These are phyloP conservation scores for Pelargonium nanum DNA, from an alignment of 345 rosid genomes.

Conservation along the genomic window DNA sequence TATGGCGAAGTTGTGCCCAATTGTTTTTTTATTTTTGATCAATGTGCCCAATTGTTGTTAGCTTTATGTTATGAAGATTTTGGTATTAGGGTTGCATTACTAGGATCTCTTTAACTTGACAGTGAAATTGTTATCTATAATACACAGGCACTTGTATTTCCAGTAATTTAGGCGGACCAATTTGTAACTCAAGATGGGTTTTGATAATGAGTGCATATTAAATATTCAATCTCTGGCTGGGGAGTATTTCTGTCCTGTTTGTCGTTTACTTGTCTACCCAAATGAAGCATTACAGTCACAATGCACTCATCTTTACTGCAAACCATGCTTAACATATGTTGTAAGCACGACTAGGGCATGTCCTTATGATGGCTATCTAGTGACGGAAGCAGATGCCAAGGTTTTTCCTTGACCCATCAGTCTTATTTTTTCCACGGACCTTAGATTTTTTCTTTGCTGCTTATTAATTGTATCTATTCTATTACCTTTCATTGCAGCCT, in stretches of 20 bases:
- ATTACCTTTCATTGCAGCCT: slow-evolving; percentile 36
- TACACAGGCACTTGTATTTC: background rate
- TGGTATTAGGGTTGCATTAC: too few species aligned
- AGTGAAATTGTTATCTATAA: background rate
- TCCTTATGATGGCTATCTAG: slow-evolving; percentile 73
- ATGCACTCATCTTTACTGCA: slow-evolving; percentile 76
- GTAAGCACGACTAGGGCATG: slow-evolving; percentile 63
- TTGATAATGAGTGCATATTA: slow-evolving; percentile 58
- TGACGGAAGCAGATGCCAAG: slow-evolving; percentile 78
- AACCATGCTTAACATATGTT: slow-evolving; percentile 52
- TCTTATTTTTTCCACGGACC: background rate
- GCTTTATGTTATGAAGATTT: too few species aligned
- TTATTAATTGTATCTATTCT: slow-evolving; percentile 6
- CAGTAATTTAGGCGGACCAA: background rate
- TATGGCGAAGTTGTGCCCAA: too few species aligned
- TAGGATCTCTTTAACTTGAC: background rate
- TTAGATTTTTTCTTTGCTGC: background rate
- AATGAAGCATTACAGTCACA: slow-evolving; percentile 74
- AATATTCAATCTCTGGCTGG: slow-evolving; percentile 64
- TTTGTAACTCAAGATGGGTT: slow-evolving; percentile 40
- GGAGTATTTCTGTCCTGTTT: slow-evolving; percentile 75
- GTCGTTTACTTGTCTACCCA: slow-evolving; percentile 66
- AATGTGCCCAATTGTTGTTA: too few species aligned
- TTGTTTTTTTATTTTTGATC: too few species aligned
- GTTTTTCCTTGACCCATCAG: slow-evolving; percentile 17